A percentile compares a stretch with the other conserved stretches of the same genome.
phyloP scores from a whole-genome alignment of 2,329 filamentous ascomycete genomes.

The Colletotrichum limetticola region DNA sequence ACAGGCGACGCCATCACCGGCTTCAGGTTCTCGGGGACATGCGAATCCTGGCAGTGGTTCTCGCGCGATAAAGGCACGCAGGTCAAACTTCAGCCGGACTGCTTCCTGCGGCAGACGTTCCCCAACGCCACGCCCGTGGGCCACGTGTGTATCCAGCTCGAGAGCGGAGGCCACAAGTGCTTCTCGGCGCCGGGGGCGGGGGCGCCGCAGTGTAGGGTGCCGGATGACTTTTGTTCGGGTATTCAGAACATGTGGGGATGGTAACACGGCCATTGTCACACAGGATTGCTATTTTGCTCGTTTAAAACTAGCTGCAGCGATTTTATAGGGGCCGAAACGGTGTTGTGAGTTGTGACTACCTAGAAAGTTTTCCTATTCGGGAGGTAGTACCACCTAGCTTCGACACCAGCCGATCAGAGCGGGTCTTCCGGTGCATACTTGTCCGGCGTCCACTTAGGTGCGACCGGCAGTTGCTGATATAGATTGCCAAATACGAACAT shows the following conservation, averaged over 20 bases:
- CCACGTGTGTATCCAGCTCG: background rate
- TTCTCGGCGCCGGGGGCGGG: background rate
- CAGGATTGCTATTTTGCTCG: too few species aligned
- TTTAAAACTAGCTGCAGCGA: too few species aligned
- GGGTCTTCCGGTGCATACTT: too few species aligned
- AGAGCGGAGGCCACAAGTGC: background rate
- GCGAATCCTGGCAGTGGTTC: background rate
- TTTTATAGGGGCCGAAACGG: too few species aligned
- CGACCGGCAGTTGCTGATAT: too few species aligned
- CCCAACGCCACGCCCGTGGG: background rate
- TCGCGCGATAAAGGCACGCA: background rate
- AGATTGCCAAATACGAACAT: too few species aligned
- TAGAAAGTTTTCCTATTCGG: too few species aligned
- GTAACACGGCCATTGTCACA: too few species aligned
- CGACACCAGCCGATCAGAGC: too few species aligned
- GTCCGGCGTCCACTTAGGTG: too few species aligned
- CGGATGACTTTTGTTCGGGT: background rate
- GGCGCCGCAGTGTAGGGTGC: background rate
- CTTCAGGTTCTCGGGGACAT: background rate
- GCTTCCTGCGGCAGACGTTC: background rate
- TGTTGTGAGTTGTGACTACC: too few species aligned
- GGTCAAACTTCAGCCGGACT: slow-evolving; percentile 2
- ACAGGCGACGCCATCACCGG: slow-evolving; percentile 2
- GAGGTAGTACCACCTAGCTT: too few species aligned
- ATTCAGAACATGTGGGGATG: slow-evolving; percentile 10